A percentile compares a stretch with the other conserved stretches of the same genome.
Evolutionary conservation across 768 basidiomycete genomes (phyloP).

Genomic region (Termitomyces sp.): DNA sequence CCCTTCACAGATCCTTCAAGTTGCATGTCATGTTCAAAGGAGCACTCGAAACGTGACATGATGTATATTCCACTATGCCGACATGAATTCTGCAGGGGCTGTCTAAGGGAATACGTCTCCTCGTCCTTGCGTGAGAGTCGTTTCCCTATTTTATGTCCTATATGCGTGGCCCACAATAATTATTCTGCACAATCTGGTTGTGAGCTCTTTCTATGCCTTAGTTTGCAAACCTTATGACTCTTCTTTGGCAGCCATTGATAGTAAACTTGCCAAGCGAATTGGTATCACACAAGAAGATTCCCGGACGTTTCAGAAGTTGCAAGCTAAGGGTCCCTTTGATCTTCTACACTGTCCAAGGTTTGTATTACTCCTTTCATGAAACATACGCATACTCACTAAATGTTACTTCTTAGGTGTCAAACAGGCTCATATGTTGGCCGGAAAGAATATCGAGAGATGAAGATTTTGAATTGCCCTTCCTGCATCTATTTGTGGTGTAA

Average conservation of each 20-base stretch:
- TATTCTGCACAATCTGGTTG: constrained; percentile 12
- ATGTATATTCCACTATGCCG: constrained; percentile 34
- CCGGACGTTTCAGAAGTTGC: constrained; percentile 40
- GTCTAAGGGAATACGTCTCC: constrained; percentile 39
- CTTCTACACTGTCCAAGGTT: constrained; percentile 46
- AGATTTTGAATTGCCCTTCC: constrained; percentile 47
- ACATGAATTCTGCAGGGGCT: constrained; percentile 54
- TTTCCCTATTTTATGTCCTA: constrained; percentile 61
- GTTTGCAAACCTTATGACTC: neutral
- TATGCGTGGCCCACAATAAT: constrained; percentile 35
- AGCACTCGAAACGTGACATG: constrained; percentile 5
- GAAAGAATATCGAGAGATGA: constrained; percentile 36
- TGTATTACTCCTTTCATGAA: neutral
- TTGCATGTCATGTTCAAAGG: constrained; percentile 57
- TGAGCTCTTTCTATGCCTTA: neutral
- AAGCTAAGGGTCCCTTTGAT: constrained; percentile 38
- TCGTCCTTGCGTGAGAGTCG: constrained; percentile 48
- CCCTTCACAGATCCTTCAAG: constrained; percentile 31
- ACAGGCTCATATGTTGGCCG: constrained; percentile 47
- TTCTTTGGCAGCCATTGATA: constrained; percentile 31
- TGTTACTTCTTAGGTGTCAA: constrained; percentile 37
- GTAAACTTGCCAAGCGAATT: constrained; percentile 36
- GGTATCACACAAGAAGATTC: constrained; percentile 37
- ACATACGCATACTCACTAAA: neutral
- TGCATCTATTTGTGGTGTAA: constrained; percentile 62